phyloP scores from a whole-genome alignment of 1,284 basidiomycete genomes.

The Trichosporon faecale region DNA sequence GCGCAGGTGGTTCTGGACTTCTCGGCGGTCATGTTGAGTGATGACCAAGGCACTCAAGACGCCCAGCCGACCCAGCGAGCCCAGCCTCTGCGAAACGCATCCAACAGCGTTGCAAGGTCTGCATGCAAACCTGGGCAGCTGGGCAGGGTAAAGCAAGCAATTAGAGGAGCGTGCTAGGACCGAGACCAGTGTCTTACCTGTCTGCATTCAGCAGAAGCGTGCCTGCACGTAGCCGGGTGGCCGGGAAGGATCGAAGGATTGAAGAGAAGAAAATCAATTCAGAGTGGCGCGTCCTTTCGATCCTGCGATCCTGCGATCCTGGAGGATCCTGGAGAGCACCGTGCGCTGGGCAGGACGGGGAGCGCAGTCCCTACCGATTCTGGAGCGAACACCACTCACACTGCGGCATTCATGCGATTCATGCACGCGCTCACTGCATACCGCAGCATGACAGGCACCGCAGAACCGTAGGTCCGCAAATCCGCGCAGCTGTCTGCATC shows the following conservation, averaged over 20 bases:
- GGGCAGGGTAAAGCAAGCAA: not conserved
- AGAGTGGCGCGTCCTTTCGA: slow-evolving; percentile 8
- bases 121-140: not conserved
- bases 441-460: not conserved
- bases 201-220: not conserved
- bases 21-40: not conserved
- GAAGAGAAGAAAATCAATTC: slow-evolving; percentile 2
- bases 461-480: not conserved
- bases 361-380: not conserved
- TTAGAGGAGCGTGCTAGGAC: not conserved
- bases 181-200: not conserved
- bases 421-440: not conserved
- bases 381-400: not conserved
- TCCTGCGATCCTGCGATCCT: not conserved
- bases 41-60: not conserved
- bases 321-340: not conserved
- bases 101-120: not conserved
- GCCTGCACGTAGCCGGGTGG: not conserved
- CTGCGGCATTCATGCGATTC: not conserved
- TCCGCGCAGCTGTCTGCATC: not conserved
- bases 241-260: not conserved
- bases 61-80: too few species aligned
- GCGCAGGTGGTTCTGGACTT: not conserved
- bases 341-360: not conserved
- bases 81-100: too few species aligned